A percentile compares a stretch with the other conserved stretches of the same genome.
phyloP scores from a whole-genome alignment of 2,329 filamentous ascomycete species.

The Arthroderma sp. region DNA sequence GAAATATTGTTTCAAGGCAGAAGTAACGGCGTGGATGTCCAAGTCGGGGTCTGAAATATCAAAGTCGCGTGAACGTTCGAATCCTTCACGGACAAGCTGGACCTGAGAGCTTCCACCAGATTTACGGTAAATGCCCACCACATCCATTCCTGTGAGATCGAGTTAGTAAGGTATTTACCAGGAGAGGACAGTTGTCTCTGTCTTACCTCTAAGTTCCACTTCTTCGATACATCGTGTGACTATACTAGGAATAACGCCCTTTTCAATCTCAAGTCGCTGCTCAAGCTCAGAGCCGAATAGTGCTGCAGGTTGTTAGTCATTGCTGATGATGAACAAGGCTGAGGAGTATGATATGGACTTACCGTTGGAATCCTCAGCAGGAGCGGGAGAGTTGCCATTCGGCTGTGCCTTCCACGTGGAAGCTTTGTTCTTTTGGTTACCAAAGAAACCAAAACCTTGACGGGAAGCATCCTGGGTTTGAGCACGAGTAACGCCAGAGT shows the following conservation, averaged over 20 bases:
- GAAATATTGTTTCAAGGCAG: conserved; percentile 94
- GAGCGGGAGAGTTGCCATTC: conserved; percentile 31
- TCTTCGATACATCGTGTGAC: conserved; percentile 92
- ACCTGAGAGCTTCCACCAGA: conserved; percentile 86
- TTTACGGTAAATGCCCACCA: conserved; percentile 96
- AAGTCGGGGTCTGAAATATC: conserved; percentile 89
- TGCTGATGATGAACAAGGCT: background rate
- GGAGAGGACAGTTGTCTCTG: background rate
- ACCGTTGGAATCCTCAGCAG: conserved; percentile 24
- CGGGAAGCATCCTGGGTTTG: conserved; percentile 34
- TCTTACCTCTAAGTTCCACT: conserved; percentile 69
- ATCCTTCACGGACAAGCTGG: conserved; percentile 79
- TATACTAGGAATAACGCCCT: conserved; percentile 75
- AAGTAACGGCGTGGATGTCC: conserved; percentile 93
- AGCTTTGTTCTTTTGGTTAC: conserved; percentile 34
- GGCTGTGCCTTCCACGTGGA: conserved; percentile 27
- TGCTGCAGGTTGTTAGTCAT: conserved; percentile 21
- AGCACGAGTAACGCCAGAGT: conserved; percentile 22
- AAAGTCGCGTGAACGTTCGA: conserved; percentile 64
- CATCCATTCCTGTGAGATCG: conserved; percentile 54
- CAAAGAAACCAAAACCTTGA: conserved; percentile 61
- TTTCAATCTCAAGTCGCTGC: conserved; percentile 76
- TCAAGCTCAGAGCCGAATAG: conserved; percentile 85
- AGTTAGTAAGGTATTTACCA: background rate
- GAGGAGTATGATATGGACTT: conserved; percentile 13